Percentiles rank a stretch among this genome's conserved stretches.
These are phyloP conservation scores for Bryum argenteum DNA, from an alignment of 225 moss, liverwort and hornwort genomes.

Conservation along the genomic window DNA sequence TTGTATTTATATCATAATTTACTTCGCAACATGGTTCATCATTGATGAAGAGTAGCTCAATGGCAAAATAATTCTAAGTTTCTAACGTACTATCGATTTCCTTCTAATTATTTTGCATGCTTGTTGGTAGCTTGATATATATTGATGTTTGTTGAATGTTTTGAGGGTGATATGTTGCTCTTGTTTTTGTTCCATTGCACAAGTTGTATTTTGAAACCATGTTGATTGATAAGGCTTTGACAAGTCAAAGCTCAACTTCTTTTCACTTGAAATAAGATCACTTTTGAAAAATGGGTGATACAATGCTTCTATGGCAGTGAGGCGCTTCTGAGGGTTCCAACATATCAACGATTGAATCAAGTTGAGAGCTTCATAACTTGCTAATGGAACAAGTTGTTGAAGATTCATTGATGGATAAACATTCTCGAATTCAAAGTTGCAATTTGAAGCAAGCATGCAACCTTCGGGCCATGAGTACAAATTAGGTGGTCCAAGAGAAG, in stretches of 20 bases:
- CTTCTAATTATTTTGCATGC: constrained; percentile 12
- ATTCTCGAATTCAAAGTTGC: constrained; percentile 1
- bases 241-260: neutral
- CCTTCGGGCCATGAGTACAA: neutral
- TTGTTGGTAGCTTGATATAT: constrained; percentile 20
- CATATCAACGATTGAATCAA: constrained; percentile 23
- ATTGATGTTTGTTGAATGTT: neutral
- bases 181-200: constrained; percentile 5
- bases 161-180: neutral
- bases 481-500: constrained; percentile 1
- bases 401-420: neutral
- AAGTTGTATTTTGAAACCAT: neutral
- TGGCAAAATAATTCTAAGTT: neutral
- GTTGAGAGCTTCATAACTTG: constrained; percentile 22
- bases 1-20: too few relatives aligned
- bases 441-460: constrained; percentile 2
- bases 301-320: constrained; percentile 13
- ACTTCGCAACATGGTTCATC: too few relatives aligned
- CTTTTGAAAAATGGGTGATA: constrained; percentile 22
- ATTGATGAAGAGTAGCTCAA: accelerated
- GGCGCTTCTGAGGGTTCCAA: constrained; percentile 27
- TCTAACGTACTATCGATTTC: neutral
- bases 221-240: neutral
- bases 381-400: constrained; percentile 7
- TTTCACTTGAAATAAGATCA: neutral